These are phyloP conservation scores for Quercus bicolor DNA, from an alignment of 306 rosid species.

Conservation along the genomic window DNA sequence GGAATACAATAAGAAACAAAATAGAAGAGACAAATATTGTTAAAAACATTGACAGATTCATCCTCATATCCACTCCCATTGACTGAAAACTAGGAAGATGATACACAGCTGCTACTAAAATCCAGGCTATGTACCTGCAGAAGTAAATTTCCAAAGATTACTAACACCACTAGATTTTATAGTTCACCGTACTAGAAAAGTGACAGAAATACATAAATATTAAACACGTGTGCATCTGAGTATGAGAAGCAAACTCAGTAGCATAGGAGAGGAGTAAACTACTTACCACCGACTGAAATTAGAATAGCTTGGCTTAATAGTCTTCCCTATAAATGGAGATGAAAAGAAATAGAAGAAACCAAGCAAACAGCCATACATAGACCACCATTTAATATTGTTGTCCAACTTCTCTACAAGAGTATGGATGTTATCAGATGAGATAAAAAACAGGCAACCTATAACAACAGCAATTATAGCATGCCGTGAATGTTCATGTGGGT, in stretches of 20 bases:
- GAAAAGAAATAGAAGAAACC: conserved; percentile 99
- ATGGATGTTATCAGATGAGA: conserved; percentile 92
- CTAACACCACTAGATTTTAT: conserved; percentile 1
- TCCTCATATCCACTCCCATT: conserved; percentile 97
- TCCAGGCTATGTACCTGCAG: conserved; percentile 88
- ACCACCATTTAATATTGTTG: conserved; percentile 95
- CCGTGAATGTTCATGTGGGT: conserved; percentile 97
- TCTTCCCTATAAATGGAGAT: conserved; percentile 93
- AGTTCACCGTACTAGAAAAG: not conserved
- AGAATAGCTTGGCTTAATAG: conserved; percentile 96
- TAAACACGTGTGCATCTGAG: not conserved
- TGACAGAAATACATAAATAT: not conserved
- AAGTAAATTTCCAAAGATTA: conserved; percentile 25
- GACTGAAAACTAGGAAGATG: conserved; percentile 97
- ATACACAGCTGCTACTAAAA: conserved; percentile 93
- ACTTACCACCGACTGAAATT: conserved; percentile 97
- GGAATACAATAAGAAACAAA: conserved; percentile 81
- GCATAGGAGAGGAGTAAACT: not conserved
- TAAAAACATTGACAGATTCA: conserved; percentile 82
- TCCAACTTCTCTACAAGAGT: conserved; percentile 91
- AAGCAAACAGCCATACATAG: conserved; percentile 81
- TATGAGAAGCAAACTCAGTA: conserved; percentile 5
- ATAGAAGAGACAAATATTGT: conserved; percentile 86
- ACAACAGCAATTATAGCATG: conserved; percentile 94
- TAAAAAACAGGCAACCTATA: conserved; percentile 90